These are phyloP conservation scores for Arctium minus DNA, from an alignment of 129 eudicot species.

Conservation along the genomic window DNA sequence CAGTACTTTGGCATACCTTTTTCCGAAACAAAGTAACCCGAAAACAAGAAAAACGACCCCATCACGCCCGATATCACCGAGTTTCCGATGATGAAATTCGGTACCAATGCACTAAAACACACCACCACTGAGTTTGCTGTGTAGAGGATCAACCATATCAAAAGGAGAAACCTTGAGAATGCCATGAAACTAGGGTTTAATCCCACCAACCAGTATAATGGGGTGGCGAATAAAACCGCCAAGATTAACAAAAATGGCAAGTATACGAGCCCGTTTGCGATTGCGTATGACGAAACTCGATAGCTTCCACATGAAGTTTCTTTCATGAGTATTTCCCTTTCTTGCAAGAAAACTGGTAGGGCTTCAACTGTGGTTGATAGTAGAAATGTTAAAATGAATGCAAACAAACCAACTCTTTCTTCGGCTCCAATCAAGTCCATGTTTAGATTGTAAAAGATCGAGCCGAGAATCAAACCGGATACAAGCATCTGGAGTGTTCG, in stretches of 20 bases:
- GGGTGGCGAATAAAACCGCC: slow-evolving; percentile 63
- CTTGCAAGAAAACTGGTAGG: slow-evolving; percentile 88
- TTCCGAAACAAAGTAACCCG: slow-evolving; percentile 89
- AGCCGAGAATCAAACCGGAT: slow-evolving; percentile 74
- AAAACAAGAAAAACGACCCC: slow-evolving; percentile 93
- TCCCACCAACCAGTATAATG: slow-evolving; percentile 89
- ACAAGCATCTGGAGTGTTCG: slow-evolving; percentile 73
- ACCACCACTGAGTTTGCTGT: slow-evolving; percentile 97
- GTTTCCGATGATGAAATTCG: slow-evolving; percentile 89
- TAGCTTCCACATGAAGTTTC: slow-evolving; percentile 92
- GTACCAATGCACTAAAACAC: slow-evolving; percentile 89
- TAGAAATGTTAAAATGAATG: slow-evolving; percentile 78
- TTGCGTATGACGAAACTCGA: slow-evolving; percentile 81
- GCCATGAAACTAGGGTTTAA: slow-evolving; percentile 54
- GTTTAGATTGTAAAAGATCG: slow-evolving; percentile 72
- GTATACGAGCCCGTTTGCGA: slow-evolving; percentile 90
- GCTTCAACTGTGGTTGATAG: slow-evolving; percentile 89
- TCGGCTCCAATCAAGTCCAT: slow-evolving; percentile 67
- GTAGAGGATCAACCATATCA: slow-evolving; percentile 89
- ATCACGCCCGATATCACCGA: slow-evolving; percentile 83
- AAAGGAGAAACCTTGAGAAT: slow-evolving; percentile 54
- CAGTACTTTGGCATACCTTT: slow-evolving; percentile 80
- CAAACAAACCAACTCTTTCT: slow-evolving; percentile 86
- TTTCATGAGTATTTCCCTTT: slow-evolving; percentile 85
- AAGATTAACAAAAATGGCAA: slow-evolving; percentile 71